Evolutionary conservation across 768 basidiomycete genomes (phyloP), one percentile per base, ranked within the genome.

Genomic region (Russula vinacea): DNA sequence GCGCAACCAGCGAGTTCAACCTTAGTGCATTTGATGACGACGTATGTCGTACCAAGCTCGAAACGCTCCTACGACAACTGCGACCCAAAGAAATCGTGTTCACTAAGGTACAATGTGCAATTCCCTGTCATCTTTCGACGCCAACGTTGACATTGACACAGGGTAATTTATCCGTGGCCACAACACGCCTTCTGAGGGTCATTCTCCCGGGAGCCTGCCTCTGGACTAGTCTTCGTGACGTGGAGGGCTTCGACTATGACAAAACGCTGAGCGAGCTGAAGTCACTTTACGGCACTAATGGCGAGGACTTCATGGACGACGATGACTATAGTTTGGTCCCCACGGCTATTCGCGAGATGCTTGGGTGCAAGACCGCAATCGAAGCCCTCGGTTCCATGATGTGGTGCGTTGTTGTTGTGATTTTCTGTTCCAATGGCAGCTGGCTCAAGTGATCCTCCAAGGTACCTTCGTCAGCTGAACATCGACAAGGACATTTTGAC

Each of bases 401-500:
- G 49, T 98, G 93, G 91, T 94, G 68, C 56, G 80, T 73, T 29
- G 39, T 35, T 32, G 2, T 35, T 47, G n/a, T n/a, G n/a, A 39
- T 49, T n/a, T 54, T n/a, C 53, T 5, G 13, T 22, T 33, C 13
- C 17, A 17, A 39, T 56, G 11, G 37, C 22, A 26, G 42, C 33
- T 42, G 7, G 13, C n/a, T 13, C n/a, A 16, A 60, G 17, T 42
- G 39, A 64, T 8, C 22, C 33, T 60, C 37, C 40, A 35, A 61
- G 88, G 85, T 94, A 94, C 73, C 83, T 98, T 16, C 86, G 90
- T 42, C 91, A 92, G 65, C 82, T 99, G 45, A 98, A 98, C 72
- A 93, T 98, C 67, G 96, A 95, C 77, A 90, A 92, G 72, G 95
- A 98, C 67, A 86, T 99, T 60, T 75, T 99, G 71, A 91, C 87